phyloP scores from a whole-genome alignment of 192 early-diverging fungal species.

The Chytriomyces confervae region DNA sequence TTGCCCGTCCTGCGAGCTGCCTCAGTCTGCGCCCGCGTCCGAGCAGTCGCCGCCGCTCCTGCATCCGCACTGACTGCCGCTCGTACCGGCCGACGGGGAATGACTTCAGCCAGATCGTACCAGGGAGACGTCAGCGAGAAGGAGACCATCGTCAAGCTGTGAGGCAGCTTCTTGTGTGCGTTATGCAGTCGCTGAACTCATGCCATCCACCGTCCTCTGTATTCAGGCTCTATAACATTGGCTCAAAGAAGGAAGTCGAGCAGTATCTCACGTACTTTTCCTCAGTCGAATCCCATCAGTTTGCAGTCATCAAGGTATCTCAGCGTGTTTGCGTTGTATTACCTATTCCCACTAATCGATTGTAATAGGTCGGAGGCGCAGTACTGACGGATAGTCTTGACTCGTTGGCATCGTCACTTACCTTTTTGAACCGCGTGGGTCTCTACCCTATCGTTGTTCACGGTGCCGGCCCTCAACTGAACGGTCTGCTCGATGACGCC shows the following conservation, averaged over 20 bases:
- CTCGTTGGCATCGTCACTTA: slow-evolving; percentile 91
- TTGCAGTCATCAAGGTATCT: slow-evolving; percentile 99
- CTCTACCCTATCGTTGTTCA: slow-evolving; percentile 98
- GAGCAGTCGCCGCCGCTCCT: neutral
- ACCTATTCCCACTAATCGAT: neutral
- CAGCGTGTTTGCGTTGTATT: slow-evolving; percentile 61
- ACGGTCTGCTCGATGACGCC: slow-evolving; percentile 85
- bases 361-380: slow-evolving; percentile 26
- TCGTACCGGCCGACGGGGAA: neutral
- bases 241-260: slow-evolving; percentile 98
- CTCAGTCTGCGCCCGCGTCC: neutral
- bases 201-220: neutral
- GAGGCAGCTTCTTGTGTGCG: neutral
- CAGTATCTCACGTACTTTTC: slow-evolving; percentile 97
- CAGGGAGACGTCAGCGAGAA: slow-evolving; percentile 37
- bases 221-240: slow-evolving; percentile 89
- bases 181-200: neutral
- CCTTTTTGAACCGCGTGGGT: slow-evolving; percentile 96
- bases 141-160: slow-evolving; percentile 65
- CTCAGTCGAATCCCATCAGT: slow-evolving; percentile 98
- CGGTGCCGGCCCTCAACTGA: slow-evolving; percentile 97
- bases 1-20: too few relatives aligned
- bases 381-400: slow-evolving; percentile 90
- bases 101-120: slow-evolving; percentile 13
- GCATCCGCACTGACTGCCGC: neutral